Percentiles rank a stretch among this genome's conserved stretches.
phyloP scores from a whole-genome alignment of 2,329 filamentous ascomycete species.

The Aspergillus candidus region DNA sequence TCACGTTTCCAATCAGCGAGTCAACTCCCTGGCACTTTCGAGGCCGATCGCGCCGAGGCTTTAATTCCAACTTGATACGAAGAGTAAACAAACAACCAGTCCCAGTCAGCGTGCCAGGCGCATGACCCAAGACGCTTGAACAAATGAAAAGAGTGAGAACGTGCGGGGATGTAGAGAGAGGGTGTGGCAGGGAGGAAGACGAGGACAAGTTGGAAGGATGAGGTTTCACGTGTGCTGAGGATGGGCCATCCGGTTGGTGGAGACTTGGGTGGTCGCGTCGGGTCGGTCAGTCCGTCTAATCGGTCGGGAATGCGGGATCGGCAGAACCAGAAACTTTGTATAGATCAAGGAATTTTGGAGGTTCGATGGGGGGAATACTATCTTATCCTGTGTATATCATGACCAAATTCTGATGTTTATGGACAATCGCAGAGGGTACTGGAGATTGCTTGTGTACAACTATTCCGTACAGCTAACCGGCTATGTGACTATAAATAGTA shows the following conservation, averaged over 20 bases:
- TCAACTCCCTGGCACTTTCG: background rate
- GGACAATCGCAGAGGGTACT: too few relatives aligned
- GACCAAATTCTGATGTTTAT: too few relatives aligned
- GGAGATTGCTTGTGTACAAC: too few relatives aligned
- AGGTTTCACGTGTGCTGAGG: slow-evolving; percentile 17
- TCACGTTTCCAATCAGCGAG: too few relatives aligned
- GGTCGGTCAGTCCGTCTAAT: background rate
- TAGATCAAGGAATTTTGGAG: too few relatives aligned
- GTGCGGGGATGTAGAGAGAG: slow-evolving; percentile 5
- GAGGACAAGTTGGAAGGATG: slow-evolving; percentile 17
- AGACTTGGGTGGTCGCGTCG: slow-evolving; percentile 6
- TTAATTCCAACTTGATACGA: slow-evolving; percentile 1
- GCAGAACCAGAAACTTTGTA: too few relatives aligned
- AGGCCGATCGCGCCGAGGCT: slow-evolving; percentile 2
- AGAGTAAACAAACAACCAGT: slow-evolving; percentile 13
- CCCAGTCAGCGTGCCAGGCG: slow-evolving; percentile 13
- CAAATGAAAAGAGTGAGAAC: slow-evolving; percentile 5
- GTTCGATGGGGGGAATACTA: too few relatives aligned
- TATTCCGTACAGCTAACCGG: too few relatives aligned
- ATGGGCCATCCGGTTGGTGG: slow-evolving; percentile 14
- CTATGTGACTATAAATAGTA: too few relatives aligned
- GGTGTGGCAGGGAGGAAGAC: slow-evolving; percentile 3
- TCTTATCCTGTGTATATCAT: too few relatives aligned
- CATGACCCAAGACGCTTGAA: slow-evolving; percentile 12
- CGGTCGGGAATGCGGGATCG: too few relatives aligned